Evolutionary conservation across 2,329 filamentous ascomycete genomes (phyloP), one percentile per base, ranked within the genome.

Genomic region (Pyrenophora graminea): DNA sequence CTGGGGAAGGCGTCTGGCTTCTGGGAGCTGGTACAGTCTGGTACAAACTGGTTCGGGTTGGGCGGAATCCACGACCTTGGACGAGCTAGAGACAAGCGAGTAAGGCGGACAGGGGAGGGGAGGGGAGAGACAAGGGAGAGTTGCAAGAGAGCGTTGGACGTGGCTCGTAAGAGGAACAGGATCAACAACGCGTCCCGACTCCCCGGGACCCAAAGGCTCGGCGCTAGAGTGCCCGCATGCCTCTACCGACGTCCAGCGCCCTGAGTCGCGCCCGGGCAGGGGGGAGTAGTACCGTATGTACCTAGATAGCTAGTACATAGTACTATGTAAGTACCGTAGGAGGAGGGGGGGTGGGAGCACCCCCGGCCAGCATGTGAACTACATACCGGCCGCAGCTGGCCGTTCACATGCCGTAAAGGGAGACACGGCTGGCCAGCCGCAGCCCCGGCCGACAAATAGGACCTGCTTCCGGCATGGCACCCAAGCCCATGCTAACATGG

Each of bases 391-490:
- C 59, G 57, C 58, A 54, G 51, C 53, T 63, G 55, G 52, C 59
- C 61, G 61, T 53, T 49, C 47, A 49, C 53, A 58, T 54, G 57
- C 61, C 61, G 55, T 58, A 67, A 61, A 56, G 58, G 63, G 61
- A 56, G 53, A 43, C 45, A 17, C 15, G 21, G 48, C 65, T 63
- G 60, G 60, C 51, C 42, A 54, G 46, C 58, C 56, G 62, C 41
- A 48, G 66, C 69, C 68, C 69, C 67, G 67, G 67, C 58, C 47
- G 62, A 58, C 67, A 67, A 71, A 64, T 61, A 45, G 53, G 55
- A 61, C 58, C 38, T 37, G 21, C 30, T 56, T 51, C 58, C 61
- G 61, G 55, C 57, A 55, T 13, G 27, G 45, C 46, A 34, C 27
- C 4, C 21, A 7, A 4, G 21, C 21, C 4, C 21, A 23, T 23